Evolutionary conservation across 371 early-diverging fungal species (phyloP).

Genomic region (Syncephalastrum monosporum): DNA sequence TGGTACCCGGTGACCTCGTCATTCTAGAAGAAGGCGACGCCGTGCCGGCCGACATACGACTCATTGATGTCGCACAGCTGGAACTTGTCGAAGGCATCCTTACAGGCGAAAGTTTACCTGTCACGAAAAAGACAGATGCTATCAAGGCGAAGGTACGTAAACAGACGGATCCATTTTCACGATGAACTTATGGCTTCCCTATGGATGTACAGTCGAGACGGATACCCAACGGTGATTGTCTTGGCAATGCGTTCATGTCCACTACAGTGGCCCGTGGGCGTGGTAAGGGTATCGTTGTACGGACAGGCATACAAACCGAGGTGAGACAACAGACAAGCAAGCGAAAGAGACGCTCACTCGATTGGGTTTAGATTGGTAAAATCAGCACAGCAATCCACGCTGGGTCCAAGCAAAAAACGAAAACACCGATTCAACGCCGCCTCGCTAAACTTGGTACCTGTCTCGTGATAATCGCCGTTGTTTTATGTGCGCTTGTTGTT

Average conservation of each 20-base stretch:
- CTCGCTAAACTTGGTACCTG: conserved; percentile 64
- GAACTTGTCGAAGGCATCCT: conserved; percentile 84
- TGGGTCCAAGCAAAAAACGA: conserved; percentile 57
- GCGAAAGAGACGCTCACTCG: background rate
- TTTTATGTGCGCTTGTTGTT: conserved; percentile 81
- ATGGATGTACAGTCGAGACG: conserved; percentile 50
- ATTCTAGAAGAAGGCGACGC: conserved; percentile 88
- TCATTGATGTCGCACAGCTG: conserved; percentile 81
- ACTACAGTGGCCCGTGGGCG: conserved; percentile 72
- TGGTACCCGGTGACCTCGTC: conserved; percentile 91
- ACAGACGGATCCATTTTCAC: background rate
- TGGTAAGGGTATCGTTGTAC: conserved; percentile 77
- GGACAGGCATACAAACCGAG: conserved; percentile 81
- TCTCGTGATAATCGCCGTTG: conserved; percentile 77
- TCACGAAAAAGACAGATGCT: conserved; percentile 57
- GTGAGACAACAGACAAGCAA: conserved; percentile 31
- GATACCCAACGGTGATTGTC: conserved; percentile 67
- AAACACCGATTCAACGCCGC: conserved; percentile 81
- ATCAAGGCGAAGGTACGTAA: conserved; percentile 42
- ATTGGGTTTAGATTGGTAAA: conserved; percentile 72
- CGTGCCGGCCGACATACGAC: conserved; percentile 87
- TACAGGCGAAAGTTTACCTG: conserved; percentile 85
- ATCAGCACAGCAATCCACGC: conserved; percentile 86
- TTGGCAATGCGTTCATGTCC: conserved; percentile 72
- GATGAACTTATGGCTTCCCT: conserved; percentile 43